These are phyloP conservation scores for Neurospora sp. DNA, from an alignment of 495 filamentous ascomycete species.

Conservation along the genomic window DNA sequence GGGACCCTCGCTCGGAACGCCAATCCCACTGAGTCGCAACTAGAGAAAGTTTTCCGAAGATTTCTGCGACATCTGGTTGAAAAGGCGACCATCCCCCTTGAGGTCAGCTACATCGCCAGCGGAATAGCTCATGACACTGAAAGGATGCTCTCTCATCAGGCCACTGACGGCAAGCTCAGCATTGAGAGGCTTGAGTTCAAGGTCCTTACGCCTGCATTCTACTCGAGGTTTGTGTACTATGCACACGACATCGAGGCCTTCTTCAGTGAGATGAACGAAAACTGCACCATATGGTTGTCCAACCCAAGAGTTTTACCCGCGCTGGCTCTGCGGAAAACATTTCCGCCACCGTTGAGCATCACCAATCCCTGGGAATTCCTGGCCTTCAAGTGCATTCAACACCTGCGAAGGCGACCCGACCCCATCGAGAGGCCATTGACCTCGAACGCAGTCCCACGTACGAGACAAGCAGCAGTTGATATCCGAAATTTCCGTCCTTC, in stretches of 20 bases:
- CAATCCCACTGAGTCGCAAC: conserved; percentile 29
- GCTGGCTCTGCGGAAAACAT: conserved; percentile 25
- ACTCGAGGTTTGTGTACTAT: conserved; percentile 46
- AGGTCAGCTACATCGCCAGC: conserved; percentile 40
- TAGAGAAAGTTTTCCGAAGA: conserved; percentile 42
- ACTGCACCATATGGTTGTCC: conserved; percentile 42
- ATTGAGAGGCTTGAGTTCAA: conserved; percentile 35
- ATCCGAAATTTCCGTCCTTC: conserved; percentile 29
- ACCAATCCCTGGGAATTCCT: conserved; percentile 21
- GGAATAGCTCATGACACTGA: conserved; percentile 29
- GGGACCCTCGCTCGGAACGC: conserved; percentile 41
- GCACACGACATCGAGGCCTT: conserved; percentile 41
- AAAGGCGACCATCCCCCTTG: conserved; percentile 25
- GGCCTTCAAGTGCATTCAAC: conserved; percentile 27
- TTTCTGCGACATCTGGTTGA: conserved; percentile 41
- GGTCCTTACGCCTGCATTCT: conserved; percentile 50
- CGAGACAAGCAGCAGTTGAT: conserved; percentile 10
- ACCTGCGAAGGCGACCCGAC: conserved; percentile 26
- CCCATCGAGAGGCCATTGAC: conserved; percentile 24
- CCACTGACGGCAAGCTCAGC: neutral
- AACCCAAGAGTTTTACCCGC: conserved; percentile 32
- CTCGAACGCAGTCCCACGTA: conserved; percentile 9
- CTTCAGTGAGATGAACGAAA: conserved; percentile 38
- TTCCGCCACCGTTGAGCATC: conserved; percentile 13
- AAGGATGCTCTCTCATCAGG: conserved; percentile 25